Conservation (phyloP, 2,329 filamentous ascomycete species). For the Tolypocladium tundrense region DNA sequence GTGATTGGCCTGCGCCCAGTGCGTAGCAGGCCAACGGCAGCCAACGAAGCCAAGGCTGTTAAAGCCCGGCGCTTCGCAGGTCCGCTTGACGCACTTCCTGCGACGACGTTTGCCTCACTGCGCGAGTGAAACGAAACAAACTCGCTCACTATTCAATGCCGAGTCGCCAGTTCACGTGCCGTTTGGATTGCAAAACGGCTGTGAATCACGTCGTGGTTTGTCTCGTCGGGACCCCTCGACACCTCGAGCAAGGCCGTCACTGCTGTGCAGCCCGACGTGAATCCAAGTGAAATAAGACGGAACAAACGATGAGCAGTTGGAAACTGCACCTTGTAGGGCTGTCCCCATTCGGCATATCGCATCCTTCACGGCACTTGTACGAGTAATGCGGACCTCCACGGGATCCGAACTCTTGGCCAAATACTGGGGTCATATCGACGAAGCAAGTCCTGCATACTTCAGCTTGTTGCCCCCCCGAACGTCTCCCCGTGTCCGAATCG, state of each 20-base stretch:
- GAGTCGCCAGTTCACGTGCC: background rate
- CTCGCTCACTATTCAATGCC: background rate
- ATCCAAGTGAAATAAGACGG: background rate
- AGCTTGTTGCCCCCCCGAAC: too few species aligned
- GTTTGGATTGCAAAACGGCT: background rate
- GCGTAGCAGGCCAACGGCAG: background rate
- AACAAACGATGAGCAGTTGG: background rate
- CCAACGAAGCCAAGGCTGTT: background rate
- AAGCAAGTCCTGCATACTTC: too few species aligned
- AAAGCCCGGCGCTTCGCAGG: background rate
- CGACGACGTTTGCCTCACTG: conserved; percentile 1
- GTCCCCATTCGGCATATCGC: background rate
- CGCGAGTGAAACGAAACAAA: background rate
- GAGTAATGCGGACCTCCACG: too few species aligned
- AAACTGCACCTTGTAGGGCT: background rate
- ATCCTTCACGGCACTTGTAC: too few species aligned
- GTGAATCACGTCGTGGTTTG: background rate
- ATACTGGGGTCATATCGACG: too few species aligned
- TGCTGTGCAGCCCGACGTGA: background rate
- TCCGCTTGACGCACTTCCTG: conserved; percentile 1
- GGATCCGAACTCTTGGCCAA: too few species aligned
- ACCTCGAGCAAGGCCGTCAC: background rate
- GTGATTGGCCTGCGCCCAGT: background rate
- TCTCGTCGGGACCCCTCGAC: background rate
- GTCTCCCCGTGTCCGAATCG: too few species aligned